Conservation (phyloP, 495 filamentous ascomycete species). For the Hypoxylon fuscum region DNA sequence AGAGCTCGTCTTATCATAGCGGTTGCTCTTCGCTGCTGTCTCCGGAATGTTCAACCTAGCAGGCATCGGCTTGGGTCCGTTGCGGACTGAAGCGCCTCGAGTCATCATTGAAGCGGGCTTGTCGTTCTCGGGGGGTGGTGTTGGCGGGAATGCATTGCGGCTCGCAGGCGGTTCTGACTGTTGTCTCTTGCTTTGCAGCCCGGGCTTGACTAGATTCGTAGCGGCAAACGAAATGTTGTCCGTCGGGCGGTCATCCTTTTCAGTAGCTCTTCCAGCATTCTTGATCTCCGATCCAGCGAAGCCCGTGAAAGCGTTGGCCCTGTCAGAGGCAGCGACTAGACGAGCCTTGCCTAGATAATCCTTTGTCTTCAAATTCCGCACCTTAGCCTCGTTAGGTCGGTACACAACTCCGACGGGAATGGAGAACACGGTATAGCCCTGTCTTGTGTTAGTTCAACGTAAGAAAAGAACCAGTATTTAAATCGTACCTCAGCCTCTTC, state of each 20-base stretch:
- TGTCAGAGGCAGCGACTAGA: slow-evolving; percentile 90
- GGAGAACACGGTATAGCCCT: slow-evolving; percentile 99
- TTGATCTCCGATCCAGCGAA: slow-evolving; percentile 80
- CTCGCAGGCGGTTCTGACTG: slow-evolving; percentile 82
- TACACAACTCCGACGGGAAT: slow-evolving; percentile 97
- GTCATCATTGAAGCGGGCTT: slow-evolving; percentile 55
- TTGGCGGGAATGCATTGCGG: slow-evolving; percentile 93
- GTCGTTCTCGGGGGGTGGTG: slow-evolving; percentile 90
- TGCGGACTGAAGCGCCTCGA: slow-evolving; percentile 63
- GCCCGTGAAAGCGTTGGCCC: slow-evolving; percentile 76
- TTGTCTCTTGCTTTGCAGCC: slow-evolving; percentile 78
- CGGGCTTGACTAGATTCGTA: slow-evolving; percentile 87
- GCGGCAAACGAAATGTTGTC: slow-evolving; percentile 90
- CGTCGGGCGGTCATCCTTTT: slow-evolving; percentile 75
- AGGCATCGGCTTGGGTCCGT: slow-evolving; percentile 61
- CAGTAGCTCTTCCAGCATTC: slow-evolving; percentile 52
- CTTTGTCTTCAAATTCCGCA: slow-evolving; percentile 96
- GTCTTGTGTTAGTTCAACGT: slow-evolving; percentile 33
- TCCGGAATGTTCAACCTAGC: slow-evolving; percentile 64
- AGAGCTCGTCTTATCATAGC: slow-evolving; percentile 58
- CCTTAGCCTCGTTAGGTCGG: slow-evolving; percentile 95
- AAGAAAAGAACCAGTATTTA: neutral
- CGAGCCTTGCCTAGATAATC: slow-evolving; percentile 96
- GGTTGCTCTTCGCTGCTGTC: slow-evolving; percentile 51
- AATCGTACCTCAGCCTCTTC: slow-evolving; percentile 86